Evolutionary conservation across 345 rosid species (phyloP).

Genomic region (Acer negundo): DNA sequence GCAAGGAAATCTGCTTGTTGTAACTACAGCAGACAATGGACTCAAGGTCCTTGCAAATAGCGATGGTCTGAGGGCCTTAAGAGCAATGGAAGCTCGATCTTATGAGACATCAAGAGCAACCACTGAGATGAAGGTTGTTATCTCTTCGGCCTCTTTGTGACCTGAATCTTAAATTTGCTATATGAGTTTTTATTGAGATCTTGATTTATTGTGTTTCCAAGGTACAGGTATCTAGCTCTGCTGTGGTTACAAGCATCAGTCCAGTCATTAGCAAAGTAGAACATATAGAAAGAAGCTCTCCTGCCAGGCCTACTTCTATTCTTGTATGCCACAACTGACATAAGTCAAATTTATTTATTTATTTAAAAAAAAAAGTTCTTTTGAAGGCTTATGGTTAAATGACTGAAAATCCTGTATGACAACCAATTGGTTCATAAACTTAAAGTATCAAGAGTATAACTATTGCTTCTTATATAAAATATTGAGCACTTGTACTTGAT

Average conservation of each 20-base stretch:
- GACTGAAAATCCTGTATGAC: neutral
- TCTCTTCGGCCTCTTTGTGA: slow-evolving; percentile 9
- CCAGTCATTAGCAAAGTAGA: slow-evolving; percentile 53
- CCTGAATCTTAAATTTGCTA: slow-evolving; percentile 6
- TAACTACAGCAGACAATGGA: slow-evolving; percentile 61
- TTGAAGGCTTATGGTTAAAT: neutral
- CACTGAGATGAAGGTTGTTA: slow-evolving; percentile 31
- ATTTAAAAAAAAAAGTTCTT: neutral
- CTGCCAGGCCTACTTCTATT: slow-evolving; percentile 43
- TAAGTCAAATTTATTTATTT: slow-evolving; percentile 4
- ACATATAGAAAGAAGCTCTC: slow-evolving; percentile 46
- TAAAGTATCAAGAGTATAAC: neutral
- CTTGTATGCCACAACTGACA: slow-evolving; percentile 34
- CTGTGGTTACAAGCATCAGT: slow-evolving; percentile 37
- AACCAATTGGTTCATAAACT: neutral
- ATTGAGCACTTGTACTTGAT: slow-evolving; percentile 1
- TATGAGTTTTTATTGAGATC: slow-evolving; percentile 3
- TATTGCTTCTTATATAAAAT: slow-evolving; percentile 2
- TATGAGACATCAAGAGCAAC: slow-evolving; percentile 48
- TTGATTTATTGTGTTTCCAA: slow-evolving; percentile 7
- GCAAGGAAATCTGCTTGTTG: slow-evolving; percentile 69
- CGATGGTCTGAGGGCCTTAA: slow-evolving; percentile 55
- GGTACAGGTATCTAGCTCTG: slow-evolving; percentile 45
- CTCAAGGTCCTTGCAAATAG: slow-evolving; percentile 62
- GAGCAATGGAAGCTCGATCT: slow-evolving; percentile 50